Evolutionary conservation across 768 basidiomycete species (phyloP), one percentile per base, ranked within the genome.

Genomic region (Polyporus arcularius): DNA sequence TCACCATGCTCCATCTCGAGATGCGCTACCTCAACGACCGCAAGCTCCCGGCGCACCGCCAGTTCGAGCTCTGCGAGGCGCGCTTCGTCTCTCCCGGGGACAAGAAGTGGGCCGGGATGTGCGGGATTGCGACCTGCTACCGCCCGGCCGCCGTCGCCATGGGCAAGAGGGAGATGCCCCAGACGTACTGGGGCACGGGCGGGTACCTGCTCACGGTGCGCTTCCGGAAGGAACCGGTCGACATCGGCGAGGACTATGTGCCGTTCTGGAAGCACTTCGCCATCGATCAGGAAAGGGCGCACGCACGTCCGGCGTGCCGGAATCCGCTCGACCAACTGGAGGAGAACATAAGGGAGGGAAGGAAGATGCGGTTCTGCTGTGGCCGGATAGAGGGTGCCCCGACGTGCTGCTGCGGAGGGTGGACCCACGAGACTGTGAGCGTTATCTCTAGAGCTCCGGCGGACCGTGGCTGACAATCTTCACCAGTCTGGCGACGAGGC

Each of bases 341-440:
- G 11, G 50, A 53, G 4, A 28, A 52, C 40, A 11, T 58, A 26
- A 3, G 26, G 16, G 16, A 52, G 8, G 57, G 57, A 4, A 43
- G 32, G 49, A 58, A 45, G 49, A n/a, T 52, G 39, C 39, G 49
- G 14, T 52, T 58, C 39, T 58, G 57, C 42, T 58, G 57, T 30
- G 57, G 57, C 1, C 42, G 35, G 41, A 11, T 52, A 9, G 41
- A 51, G 21, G 21, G 21, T 26, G 21, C 21, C 21, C 21, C 40
- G 9, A 45, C 7, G 31, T 58, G 57, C 31, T 58, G 57, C 51
- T 58, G 57, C 14, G 57, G 57, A 14, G 57, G 57, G 14, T 58
- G 57, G 57, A 58, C 57, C 4, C 57, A 58, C 32, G 42, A 55
- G 11, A 8, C 40, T 18, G 52, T 53, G 26, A 53, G 51, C 42